Percentiles rank a stretch among this genome's conserved stretches.
Conservation (phyloP, 768 basidiomycete species). For the Hemileccinum impolitum region DNA sequence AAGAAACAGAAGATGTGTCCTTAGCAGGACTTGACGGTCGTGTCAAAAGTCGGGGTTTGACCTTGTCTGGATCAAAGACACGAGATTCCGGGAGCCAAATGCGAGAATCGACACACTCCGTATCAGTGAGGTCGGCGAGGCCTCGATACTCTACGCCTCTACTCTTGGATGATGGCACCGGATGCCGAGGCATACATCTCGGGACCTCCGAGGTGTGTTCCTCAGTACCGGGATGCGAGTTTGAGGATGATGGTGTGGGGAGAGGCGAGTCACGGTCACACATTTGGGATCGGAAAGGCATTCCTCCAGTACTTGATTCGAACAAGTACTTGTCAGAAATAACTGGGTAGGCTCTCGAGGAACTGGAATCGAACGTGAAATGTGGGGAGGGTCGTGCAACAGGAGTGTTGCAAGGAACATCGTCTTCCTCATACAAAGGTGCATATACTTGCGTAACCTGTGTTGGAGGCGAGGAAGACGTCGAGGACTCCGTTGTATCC, state of each 20-base stretch:
- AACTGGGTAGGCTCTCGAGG: constrained; percentile 17
- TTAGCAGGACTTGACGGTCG: constrained; percentile 25
- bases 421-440: constrained; percentile 17
- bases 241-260: constrained; percentile 1
- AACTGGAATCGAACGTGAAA: constrained; percentile 14
- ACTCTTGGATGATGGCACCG: constrained; percentile 2
- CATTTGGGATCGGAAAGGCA: constrained; percentile 1
- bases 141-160: constrained; percentile 21
- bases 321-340: not conserved
- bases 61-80: constrained; percentile 24
- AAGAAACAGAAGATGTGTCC: not conserved
- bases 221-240: constrained; percentile 8
- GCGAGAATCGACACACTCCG: constrained; percentile 20
- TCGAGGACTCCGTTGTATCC: constrained; percentile 7
- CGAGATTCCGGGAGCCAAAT: constrained; percentile 26
- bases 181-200: constrained; percentile 9
- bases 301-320: not conserved
- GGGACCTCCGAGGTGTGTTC: constrained; percentile 4
- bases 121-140: constrained; percentile 16
- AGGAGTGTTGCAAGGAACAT: constrained; percentile 5
- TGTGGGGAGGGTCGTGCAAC: constrained; percentile 10
- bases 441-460: constrained; percentile 18
- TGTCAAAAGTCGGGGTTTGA: constrained; percentile 22
- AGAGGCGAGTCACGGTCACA: constrained; percentile 7
- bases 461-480: constrained; percentile 24